A percentile compares a stretch with the other conserved stretches of the same genome.
These are phyloP conservation scores for Glycine tomentella DNA, from an alignment of 306 rosid species.

Conservation along the genomic window DNA sequence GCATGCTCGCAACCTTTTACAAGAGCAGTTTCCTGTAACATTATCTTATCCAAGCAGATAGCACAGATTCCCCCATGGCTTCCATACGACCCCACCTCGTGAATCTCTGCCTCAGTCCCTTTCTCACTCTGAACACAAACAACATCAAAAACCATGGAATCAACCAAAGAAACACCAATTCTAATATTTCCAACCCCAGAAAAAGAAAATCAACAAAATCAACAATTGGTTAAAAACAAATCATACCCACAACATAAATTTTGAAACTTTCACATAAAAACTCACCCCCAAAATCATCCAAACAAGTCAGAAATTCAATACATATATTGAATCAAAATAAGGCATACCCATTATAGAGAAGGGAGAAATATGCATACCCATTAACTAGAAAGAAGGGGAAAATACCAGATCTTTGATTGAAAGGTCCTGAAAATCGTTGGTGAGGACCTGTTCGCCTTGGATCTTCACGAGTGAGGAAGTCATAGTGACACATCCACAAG, in stretches of 20 bases:
- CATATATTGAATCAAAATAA: neutral
- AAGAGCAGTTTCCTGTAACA: slow-evolving; percentile 82
- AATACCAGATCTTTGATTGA: slow-evolving; percentile 48
- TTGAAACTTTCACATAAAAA: neutral
- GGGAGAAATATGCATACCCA: slow-evolving; percentile 26
- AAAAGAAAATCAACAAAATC: neutral
- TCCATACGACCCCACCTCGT: slow-evolving; percentile 50
- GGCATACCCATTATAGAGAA: neutral
- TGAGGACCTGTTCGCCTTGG: neutral
- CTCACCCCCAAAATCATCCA: neutral
- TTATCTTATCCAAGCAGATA: slow-evolving; percentile 74
- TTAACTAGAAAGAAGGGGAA: neutral
- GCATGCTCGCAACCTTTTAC: slow-evolving; percentile 97
- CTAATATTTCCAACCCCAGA: neutral
- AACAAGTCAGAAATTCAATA: neutral
- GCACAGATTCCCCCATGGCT: slow-evolving; percentile 78
- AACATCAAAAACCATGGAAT: slow-evolving; percentile 17
- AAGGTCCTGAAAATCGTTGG: slow-evolving; percentile 39
- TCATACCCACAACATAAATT: neutral
- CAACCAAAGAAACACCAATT: neutral
- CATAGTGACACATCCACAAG: slow-evolving; percentile 41
- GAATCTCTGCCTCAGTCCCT: slow-evolving; percentile 51
- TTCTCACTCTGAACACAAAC: slow-evolving; percentile 55
- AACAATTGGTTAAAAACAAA: neutral
- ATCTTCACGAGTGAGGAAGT: slow-evolving; percentile 37